These are phyloP conservation scores for Baorangia bicolor DNA, from an alignment of 768 basidiomycete genomes.

Conservation along the genomic window DNA sequence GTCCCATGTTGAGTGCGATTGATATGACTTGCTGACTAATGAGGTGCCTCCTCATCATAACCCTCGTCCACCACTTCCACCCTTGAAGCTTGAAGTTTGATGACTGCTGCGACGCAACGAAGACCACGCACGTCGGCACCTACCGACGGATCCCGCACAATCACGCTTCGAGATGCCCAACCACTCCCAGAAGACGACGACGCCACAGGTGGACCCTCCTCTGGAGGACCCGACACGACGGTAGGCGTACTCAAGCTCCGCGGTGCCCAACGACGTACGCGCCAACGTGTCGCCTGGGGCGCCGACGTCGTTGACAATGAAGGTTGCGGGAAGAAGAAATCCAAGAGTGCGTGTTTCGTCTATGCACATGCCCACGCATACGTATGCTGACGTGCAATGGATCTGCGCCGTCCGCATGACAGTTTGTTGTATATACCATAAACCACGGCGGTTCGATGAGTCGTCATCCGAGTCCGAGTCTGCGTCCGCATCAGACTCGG, in stretches of 20 bases:
- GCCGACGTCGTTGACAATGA: slow-evolving; percentile 92
- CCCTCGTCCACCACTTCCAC: too few species aligned
- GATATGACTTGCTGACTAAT: slow-evolving; percentile 21
- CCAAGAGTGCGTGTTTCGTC: slow-evolving; percentile 69
- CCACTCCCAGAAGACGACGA: slow-evolving; percentile 31
- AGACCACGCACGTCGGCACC: slow-evolving; percentile 42
- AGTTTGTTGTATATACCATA: slow-evolving; percentile 98
- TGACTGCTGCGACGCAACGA: slow-evolving; percentile 25
- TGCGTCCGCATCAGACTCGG: slow-evolving; percentile 34
- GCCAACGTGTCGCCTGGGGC: slow-evolving; percentile 74
- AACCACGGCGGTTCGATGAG: slow-evolving; percentile 76
- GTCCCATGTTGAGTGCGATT: too few species aligned
- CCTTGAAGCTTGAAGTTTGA: too few species aligned
- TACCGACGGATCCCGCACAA: slow-evolving; percentile 53
- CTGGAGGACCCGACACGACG: slow-evolving; percentile 18
- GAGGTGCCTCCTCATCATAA: neutral
- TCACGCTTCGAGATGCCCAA: slow-evolving; percentile 43
- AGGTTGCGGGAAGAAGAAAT: slow-evolving; percentile 83
- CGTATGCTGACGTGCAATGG: neutral
- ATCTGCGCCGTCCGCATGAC: neutral
- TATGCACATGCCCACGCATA: neutral
- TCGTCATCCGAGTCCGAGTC: slow-evolving; percentile 69
- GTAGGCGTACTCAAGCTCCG: slow-evolving; percentile 61
- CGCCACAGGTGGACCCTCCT: slow-evolving; percentile 10
- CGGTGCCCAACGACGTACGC: slow-evolving; percentile 45